phyloP scores from a whole-genome alignment of 495 filamentous ascomycete species.

The Glutinoglossum americanum region DNA sequence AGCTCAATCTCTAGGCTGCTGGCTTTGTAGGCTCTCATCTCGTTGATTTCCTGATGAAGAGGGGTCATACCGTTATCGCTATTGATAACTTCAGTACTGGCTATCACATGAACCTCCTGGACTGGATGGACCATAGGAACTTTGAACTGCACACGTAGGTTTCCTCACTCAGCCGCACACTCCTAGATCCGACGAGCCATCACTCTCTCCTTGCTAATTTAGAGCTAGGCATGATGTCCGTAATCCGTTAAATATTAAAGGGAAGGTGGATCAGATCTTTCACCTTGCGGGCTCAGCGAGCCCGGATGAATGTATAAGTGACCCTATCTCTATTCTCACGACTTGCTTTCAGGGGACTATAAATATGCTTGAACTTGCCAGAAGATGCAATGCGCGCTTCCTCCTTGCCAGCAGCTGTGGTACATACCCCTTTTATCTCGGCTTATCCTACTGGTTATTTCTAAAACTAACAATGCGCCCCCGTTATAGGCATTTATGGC shows the following conservation, averaged over 20 bases:
- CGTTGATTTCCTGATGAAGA: conserved; percentile 14
- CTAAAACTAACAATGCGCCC: not conserved
- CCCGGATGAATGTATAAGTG: conserved; percentile 13
- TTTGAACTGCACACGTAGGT: conserved; percentile 15
- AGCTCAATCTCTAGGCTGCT: conserved; percentile 9
- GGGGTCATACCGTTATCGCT: conserved; percentile 14
- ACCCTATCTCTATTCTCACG: conserved; percentile 14
- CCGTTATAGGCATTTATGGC: conserved; percentile 11
- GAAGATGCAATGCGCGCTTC: conserved; percentile 14
- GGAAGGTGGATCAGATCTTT: conserved; percentile 15
- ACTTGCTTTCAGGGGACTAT: conserved; percentile 14
- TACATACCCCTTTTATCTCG: not conserved
- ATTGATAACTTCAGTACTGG: conserved; percentile 16
- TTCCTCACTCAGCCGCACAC: not conserved
- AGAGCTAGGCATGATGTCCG: conserved; percentile 13
- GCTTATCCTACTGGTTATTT: not conserved
- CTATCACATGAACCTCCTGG: conserved; percentile 9
- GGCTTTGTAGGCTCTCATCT: conserved; percentile 17
- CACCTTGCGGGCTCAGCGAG: conserved; percentile 16
- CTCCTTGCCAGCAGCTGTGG: conserved; percentile 14
- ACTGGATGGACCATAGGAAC: conserved; percentile 14
- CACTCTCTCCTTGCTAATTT: not conserved
- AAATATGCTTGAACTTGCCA: conserved; percentile 17
- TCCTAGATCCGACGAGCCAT: not conserved
- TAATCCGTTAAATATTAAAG: conserved; percentile 4